These are phyloP conservation scores for Candida neerlandica DNA, from an alignment of 1,139 yeast genomes.

Conservation along the genomic window DNA sequence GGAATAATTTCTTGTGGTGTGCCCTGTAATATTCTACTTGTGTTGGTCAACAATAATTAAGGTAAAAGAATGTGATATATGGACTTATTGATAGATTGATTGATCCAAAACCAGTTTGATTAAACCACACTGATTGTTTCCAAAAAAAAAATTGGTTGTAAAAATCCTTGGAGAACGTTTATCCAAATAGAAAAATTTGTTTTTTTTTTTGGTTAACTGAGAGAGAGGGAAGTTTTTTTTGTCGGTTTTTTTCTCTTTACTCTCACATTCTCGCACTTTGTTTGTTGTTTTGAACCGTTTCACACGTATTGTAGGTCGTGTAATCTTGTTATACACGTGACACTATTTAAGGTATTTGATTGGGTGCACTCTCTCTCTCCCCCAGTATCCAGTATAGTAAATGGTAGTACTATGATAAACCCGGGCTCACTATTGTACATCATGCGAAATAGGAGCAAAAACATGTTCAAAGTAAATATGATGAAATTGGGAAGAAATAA, in stretches of 20 bases:
- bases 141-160: slow-evolving; percentile 1
- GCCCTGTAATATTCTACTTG: neutral
- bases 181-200: slow-evolving; percentile 3
- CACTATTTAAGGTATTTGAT: neutral
- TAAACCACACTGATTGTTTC: neutral
- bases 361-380: neutral
- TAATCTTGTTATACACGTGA: neutral
- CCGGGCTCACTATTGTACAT: neutral
- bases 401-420: neutral
- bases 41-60: neutral
- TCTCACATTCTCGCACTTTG: slow-evolving; percentile 5
- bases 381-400: neutral
- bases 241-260: slow-evolving; percentile 3
- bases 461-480: no score
- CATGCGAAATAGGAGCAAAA: no score
- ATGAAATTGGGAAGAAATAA: neutral
- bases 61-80: slow-evolving; percentile 1
- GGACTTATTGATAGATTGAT: neutral
- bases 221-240: slow-evolving; percentile 2
- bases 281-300: neutral
- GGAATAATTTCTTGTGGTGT: neutral
- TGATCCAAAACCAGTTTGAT: neutral
- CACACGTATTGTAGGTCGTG: neutral
- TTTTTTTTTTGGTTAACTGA: neutral
- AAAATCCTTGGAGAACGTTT: neutral